Evolutionary conservation across 192 early-diverging fungal genomes (phyloP).

Genomic region (Podila horticola): DNA sequence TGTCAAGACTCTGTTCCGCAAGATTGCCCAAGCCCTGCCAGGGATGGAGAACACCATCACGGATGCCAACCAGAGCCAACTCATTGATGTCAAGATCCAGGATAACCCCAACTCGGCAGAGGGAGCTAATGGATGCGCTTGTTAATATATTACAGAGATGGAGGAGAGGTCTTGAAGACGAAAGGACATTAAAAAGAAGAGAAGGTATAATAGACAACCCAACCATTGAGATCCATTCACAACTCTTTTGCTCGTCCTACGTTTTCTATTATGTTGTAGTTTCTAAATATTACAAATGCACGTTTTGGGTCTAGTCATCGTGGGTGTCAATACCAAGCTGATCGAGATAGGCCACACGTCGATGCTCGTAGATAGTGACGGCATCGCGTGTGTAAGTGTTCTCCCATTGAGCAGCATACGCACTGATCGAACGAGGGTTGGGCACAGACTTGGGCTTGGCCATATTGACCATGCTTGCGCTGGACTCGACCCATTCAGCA

Average conservation of each 20-base stretch:
- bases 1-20: conserved; percentile 97
- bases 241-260: not conserved
- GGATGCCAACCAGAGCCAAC: conserved; percentile 54
- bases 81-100: conserved; percentile 52
- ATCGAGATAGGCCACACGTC: conserved; percentile 45
- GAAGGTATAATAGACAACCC: not conserved
- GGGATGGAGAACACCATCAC: conserved; percentile 80
- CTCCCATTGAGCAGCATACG: conserved; percentile 34
- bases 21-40: conserved; percentile 92
- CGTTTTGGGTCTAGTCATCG: conserved; percentile 9
- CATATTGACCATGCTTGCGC: conserved; percentile 9
- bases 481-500: conserved; percentile 13
- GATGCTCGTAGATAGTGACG: conserved; percentile 40
- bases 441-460: conserved; percentile 1
- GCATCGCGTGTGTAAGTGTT: conserved; percentile 34
- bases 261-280: not conserved
- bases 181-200: not conserved
- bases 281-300: too few species aligned
- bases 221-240: too few species aligned
- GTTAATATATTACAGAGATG: conserved; percentile 7
- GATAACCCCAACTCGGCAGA: conserved; percentile 40
- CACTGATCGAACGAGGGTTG: conserved; percentile 24
- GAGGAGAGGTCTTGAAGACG: not conserved
- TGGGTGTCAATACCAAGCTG: conserved; percentile 43
- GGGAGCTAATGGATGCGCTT: conserved; percentile 47